Evolutionary conservation across 1,284 basidiomycete species (phyloP).

Genomic region (Melampsora medusae): DNA sequence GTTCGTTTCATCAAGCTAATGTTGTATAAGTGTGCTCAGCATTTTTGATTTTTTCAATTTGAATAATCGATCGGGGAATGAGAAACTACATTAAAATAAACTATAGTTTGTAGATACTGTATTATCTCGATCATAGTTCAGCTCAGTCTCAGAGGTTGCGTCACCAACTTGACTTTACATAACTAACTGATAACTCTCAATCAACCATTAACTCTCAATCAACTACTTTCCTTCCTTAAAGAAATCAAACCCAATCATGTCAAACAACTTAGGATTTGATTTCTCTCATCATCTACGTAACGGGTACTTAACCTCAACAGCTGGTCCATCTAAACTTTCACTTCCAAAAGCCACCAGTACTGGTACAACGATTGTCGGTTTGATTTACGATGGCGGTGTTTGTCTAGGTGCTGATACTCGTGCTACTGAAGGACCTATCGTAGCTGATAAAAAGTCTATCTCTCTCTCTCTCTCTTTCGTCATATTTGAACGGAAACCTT

Average conservation of each 20-base stretch:
- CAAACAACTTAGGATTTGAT: conserved; percentile 25
- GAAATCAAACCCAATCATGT: neutral
- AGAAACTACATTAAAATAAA: no score
- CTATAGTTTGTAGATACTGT: no score
- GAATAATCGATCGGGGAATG: no score
- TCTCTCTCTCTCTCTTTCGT: neutral
- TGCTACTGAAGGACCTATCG: conserved; percentile 89
- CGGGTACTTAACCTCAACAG: conserved; percentile 23
- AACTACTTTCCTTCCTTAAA: neutral
- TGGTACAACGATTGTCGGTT: conserved; percentile 95
- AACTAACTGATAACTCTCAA: no score
- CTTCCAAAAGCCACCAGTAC: conserved; percentile 58
- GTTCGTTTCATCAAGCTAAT: no score
- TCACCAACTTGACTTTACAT: no score
- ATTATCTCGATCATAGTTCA: no score
- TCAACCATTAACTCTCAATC: no score
- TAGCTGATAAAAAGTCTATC: conserved; percentile 63
- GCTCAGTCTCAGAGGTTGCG: no score
- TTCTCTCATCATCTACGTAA: conserved; percentile 42
- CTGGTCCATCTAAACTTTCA: conserved; percentile 36
- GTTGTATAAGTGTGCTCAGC: no score
- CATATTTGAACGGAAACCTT: no score
- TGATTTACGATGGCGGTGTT: conserved; percentile 78
- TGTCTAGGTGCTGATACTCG: conserved; percentile 95
- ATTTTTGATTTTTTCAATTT: no score